Conservation (phyloP, 2,329 filamentous ascomycete species). For the Cladophialophora psammophila region DNA sequence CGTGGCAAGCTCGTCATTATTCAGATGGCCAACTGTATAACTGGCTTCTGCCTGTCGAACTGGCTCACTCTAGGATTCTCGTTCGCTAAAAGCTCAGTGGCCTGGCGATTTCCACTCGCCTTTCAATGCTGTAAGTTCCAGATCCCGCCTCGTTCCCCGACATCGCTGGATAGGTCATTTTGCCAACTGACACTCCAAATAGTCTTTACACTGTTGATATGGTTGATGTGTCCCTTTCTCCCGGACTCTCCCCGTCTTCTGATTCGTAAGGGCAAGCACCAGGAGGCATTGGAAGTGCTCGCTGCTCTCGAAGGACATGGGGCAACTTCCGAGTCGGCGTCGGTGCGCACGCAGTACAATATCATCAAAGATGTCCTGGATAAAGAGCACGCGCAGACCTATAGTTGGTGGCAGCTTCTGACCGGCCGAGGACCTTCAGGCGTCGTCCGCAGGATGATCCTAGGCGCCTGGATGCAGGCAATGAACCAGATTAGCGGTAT, state of each 20-base stretch:
- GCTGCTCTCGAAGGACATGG: conserved; percentile 45
- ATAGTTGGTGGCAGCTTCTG: conserved; percentile 55
- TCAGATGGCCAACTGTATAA: conserved; percentile 59
- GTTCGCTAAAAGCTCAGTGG: conserved; percentile 57
- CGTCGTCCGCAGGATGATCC: conserved; percentile 53
- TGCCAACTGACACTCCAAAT: not conserved
- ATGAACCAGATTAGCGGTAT: conserved; percentile 45
- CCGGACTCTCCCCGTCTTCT: conserved; percentile 66
- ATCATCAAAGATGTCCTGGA: conserved; percentile 52
- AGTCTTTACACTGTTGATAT: conserved; percentile 61
- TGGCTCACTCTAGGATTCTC: conserved; percentile 61
- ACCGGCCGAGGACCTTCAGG: conserved; percentile 51
- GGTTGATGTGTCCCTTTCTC: conserved; percentile 45
- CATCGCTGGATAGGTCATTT: not conserved
- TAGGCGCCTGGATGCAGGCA: conserved; percentile 54
- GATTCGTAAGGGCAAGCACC: conserved; percentile 62
- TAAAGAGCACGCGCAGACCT: conserved; percentile 54
- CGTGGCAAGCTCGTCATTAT: conserved; percentile 62
- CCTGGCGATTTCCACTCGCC: conserved; percentile 65
- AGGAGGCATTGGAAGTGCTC: conserved; percentile 59
- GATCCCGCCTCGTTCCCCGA: not conserved
- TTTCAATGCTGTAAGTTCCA: conserved; percentile 58
- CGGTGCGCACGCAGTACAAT: conserved; percentile 45
- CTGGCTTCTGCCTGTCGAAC: conserved; percentile 56
- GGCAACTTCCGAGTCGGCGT: conserved; percentile 42